These are phyloP conservation scores for Tolypocladium nubicola DNA, from an alignment of 2,329 filamentous ascomycete species.

Conservation along the genomic window DNA sequence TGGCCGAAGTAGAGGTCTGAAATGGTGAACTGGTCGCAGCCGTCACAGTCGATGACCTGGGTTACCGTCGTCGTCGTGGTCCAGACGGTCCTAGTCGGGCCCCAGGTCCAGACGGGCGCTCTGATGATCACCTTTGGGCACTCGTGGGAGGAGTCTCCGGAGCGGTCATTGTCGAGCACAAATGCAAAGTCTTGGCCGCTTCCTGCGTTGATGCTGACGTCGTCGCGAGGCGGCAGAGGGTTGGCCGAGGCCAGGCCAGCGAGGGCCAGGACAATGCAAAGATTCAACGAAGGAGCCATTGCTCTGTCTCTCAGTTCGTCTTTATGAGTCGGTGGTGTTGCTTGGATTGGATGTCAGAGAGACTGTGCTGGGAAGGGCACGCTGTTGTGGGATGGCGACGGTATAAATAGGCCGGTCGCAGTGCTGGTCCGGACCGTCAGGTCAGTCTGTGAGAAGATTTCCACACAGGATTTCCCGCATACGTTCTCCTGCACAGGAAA, in stretches of 20 bases:
- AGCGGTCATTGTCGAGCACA: neutral
- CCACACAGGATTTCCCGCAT: neutral
- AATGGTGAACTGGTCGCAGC: slow-evolving; percentile 9
- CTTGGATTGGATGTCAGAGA: neutral
- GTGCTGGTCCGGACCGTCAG: neutral
- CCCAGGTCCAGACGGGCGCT: slow-evolving; percentile 5
- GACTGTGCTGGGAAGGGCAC: neutral
- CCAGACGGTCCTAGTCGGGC: slow-evolving; percentile 13
- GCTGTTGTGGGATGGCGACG: neutral
- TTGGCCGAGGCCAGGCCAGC: slow-evolving; percentile 2
- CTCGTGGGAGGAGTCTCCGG: neutral
- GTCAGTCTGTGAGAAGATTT: neutral
- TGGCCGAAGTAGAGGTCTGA: slow-evolving; percentile 5
- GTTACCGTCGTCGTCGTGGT: slow-evolving; percentile 13
- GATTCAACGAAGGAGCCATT: neutral
- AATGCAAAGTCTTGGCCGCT: neutral
- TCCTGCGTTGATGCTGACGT: neutral
- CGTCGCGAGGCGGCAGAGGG: neutral
- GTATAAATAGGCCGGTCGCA: neutral
- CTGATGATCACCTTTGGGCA: slow-evolving; percentile 7
- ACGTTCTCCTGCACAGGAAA: neutral
- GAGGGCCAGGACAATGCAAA: slow-evolving; percentile 1
- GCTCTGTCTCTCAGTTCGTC: neutral
- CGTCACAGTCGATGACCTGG: slow-evolving; percentile 12
- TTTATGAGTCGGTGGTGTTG: neutral